Evolutionary conservation across 2,329 filamentous ascomycete genomes (phyloP).

Genomic region (Fusarium ambrosium): DNA sequence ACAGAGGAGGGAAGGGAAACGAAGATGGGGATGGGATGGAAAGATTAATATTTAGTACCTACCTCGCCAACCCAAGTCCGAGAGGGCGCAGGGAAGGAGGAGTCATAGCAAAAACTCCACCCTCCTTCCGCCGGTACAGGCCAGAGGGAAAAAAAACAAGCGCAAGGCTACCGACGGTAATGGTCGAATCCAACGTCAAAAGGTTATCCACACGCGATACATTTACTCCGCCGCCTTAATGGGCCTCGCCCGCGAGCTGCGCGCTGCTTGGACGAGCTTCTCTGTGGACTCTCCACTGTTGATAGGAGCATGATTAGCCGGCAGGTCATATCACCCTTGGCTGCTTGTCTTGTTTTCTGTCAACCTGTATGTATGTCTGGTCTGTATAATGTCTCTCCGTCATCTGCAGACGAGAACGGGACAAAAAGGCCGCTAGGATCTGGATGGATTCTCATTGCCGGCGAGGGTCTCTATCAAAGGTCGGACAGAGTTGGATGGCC

Average conservation of each 20-base stretch:
- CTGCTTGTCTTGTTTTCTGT: conserved; percentile 6
- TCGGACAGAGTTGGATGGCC: conserved; percentile 32
- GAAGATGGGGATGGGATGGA: conserved; percentile 25
- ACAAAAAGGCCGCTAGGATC: conserved; percentile 10
- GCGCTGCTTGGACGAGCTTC: conserved; percentile 16
- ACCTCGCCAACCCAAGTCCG: neutral
- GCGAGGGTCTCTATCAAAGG: conserved; percentile 10
- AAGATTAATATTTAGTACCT: conserved; percentile 41
- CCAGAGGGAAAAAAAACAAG: conserved; percentile 36
- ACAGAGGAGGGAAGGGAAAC: conserved; percentile 16
- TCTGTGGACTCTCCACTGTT: conserved; percentile 24
- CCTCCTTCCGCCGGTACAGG: conserved; percentile 38
- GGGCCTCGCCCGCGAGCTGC: conserved; percentile 1
- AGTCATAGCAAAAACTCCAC: conserved; percentile 42
- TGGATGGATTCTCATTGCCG: conserved; percentile 12
- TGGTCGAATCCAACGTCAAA: conserved; percentile 27
- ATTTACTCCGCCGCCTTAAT: conserved; percentile 32
- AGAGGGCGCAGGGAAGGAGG: conserved; percentile 29
- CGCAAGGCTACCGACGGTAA: conserved; percentile 40
- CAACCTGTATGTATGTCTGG: conserved; percentile 16
- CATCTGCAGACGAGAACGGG: conserved; percentile 11
- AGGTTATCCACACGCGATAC: conserved; percentile 40
- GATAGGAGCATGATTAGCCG: conserved; percentile 16
- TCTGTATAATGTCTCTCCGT: conserved; percentile 12
- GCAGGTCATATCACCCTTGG: neutral